These are phyloP conservation scores for Sporopachydermia cereana DNA, from an alignment of 1,139 yeast genomes.

Conservation along the genomic window DNA sequence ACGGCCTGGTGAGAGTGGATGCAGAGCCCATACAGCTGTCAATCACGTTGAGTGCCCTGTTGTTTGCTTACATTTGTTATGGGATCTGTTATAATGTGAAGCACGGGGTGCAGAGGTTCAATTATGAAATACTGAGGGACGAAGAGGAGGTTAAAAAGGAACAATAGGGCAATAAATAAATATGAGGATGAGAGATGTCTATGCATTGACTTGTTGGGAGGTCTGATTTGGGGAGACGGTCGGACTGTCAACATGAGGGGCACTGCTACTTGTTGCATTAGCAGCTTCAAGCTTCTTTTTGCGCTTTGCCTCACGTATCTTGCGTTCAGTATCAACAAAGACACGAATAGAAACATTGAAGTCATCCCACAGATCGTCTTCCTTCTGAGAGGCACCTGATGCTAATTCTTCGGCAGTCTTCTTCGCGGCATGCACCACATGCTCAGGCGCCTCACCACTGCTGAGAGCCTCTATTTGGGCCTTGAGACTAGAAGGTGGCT, in stretches of 20 bases:
- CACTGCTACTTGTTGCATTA: too few relatives aligned
- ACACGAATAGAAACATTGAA: conserved; percentile 70
- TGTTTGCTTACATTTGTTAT: neutral
- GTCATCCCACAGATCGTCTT: conserved; percentile 45
- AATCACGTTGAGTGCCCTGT: neutral
- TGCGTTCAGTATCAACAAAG: conserved; percentile 74
- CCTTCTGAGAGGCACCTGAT: conserved; percentile 9
- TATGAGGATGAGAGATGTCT: too few relatives aligned
- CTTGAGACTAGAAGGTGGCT: conserved; percentile 24
- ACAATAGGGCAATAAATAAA: neutral
- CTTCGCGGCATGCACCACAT: conserved; percentile 9
- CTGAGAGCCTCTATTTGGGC: conserved; percentile 17
- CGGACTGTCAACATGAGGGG: too few relatives aligned
- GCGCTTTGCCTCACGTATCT: conserved; percentile 34
- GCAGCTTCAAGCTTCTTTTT: neutral
- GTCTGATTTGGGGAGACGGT: too few relatives aligned
- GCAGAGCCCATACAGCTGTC: neutral
- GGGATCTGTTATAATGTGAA: neutral
- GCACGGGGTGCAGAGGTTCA: neutral
- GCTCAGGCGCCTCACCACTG: conserved; percentile 7
- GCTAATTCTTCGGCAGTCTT: conserved; percentile 7
- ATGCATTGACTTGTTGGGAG: too few relatives aligned
- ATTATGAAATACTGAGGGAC: neutral
- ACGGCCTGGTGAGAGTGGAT: too few relatives aligned
- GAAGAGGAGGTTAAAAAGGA: neutral